A percentile compares a stretch with the other conserved stretches of the same genome.
These are phyloP conservation scores for Mucor saturninus DNA, from an alignment of 371 early-diverging fungal species.

Conservation along the genomic window DNA sequence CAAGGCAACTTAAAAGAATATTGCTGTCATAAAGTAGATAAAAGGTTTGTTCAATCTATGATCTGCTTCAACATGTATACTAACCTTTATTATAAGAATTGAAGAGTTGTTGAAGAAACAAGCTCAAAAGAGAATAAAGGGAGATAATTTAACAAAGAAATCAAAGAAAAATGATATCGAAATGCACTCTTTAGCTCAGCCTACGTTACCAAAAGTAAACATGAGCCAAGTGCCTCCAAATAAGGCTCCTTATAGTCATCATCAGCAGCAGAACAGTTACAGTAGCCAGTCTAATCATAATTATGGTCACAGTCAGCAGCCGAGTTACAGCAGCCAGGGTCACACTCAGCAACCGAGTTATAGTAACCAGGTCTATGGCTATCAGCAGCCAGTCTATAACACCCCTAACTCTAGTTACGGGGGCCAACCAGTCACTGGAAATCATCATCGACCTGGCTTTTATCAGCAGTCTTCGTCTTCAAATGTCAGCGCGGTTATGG, in stretches of 20 bases:
- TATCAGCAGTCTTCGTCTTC: constrained; percentile 10
- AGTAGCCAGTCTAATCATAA: not conserved
- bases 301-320: not conserved
- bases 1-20: constrained; percentile 92
- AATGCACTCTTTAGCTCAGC: constrained; percentile 30
- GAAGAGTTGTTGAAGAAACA: constrained; percentile 38
- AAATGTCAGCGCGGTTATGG: not conserved
- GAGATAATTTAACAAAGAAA: constrained; percentile 9
- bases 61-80: constrained; percentile 4
- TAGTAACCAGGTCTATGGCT: too few species aligned
- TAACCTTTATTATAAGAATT: constrained; percentile 24
- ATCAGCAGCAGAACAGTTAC: constrained; percentile 3
- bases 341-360: too few species aligned
- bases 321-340: not conserved
- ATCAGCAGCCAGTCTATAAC: too few species aligned
- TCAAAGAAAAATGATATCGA: constrained; percentile 24
- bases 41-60: constrained; percentile 55
- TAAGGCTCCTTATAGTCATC: not conserved
- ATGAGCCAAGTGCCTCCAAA: constrained; percentile 6
- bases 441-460: constrained; percentile 12
- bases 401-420: too few species aligned
- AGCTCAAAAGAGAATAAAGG: constrained; percentile 30
- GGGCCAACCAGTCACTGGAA: not conserved
- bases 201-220: constrained; percentile 26
- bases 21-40: constrained; percentile 90